These are phyloP conservation scores for Russula earlei DNA, from an alignment of 768 basidiomycete genomes.

Conservation along the genomic window DNA sequence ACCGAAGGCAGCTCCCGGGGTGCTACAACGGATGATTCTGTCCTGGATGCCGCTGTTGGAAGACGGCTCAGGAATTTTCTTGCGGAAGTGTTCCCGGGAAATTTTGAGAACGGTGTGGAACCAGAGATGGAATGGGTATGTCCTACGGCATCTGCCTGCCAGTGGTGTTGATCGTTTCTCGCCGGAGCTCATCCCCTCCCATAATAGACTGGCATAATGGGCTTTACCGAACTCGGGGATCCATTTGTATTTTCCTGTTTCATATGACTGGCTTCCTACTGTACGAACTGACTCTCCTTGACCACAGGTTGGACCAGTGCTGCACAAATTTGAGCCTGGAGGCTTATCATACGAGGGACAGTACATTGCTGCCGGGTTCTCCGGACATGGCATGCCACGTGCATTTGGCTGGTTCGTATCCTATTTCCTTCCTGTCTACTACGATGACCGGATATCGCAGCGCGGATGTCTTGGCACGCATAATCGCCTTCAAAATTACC, in stretches of 20 bases:
- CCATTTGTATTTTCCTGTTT: conserved; percentile 48
- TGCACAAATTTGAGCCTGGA: conserved; percentile 23
- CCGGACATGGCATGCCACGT: conserved; percentile 76
- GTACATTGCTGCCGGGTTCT: conserved; percentile 63
- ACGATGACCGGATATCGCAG: conserved; percentile 28
- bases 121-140: conserved; percentile 79
- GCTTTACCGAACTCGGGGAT: conserved; percentile 47
- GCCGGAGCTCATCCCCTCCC: background rate
- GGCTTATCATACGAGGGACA: conserved; percentile 41
- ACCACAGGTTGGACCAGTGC: conserved; percentile 54
- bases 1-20: conserved; percentile 38
- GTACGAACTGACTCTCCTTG: background rate
- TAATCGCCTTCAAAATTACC: conserved; percentile 43
- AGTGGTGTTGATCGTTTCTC: background rate
- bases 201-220: conserved; percentile 75
- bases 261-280: background rate
- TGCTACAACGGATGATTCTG: conserved; percentile 48
- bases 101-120: conserved; percentile 38
- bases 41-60: conserved; percentile 39
- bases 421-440: background rate
- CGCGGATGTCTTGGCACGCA: conserved; percentile 51
- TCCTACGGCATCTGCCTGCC: conserved; percentile 1
- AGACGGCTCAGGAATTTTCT: conserved; percentile 48
- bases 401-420: conserved; percentile 54
- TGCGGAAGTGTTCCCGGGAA: conserved; percentile 45